A percentile compares a stretch with the other conserved stretches of the same genome.
These are phyloP conservation scores for Malbranchea zuffiana DNA, from an alignment of 2,329 filamentous ascomycete genomes.

Conservation along the genomic window DNA sequence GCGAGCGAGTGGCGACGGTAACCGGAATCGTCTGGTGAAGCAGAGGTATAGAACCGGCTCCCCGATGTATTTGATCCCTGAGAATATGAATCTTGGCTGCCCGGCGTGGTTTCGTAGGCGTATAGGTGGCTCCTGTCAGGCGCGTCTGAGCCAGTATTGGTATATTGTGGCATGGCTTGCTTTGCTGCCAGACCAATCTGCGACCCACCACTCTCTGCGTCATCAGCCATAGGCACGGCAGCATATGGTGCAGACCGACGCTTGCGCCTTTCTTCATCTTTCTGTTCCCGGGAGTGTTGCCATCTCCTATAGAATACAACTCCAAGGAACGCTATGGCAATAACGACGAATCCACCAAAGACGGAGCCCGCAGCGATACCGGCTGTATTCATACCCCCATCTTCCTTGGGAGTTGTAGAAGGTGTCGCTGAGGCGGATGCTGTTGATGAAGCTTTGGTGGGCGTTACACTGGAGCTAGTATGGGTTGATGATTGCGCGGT, in stretches of 20 bases:
- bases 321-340: constrained; percentile 12
- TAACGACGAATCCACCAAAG: constrained; percentile 13
- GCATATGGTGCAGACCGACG: constrained; percentile 4
- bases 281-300: constrained; percentile 9
- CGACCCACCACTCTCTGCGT: too few relatives aligned
- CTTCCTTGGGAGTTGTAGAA: constrained; percentile 3
- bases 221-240: constrained; percentile 5
- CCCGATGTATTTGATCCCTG: constrained; percentile 1
- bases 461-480: background rate
- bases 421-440: constrained; percentile 6
- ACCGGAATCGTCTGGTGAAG: background rate
- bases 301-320: constrained; percentile 13
- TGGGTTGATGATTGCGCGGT: background rate
- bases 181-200: too few relatives aligned
- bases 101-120: too few relatives aligned
- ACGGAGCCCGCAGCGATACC: constrained; percentile 14
- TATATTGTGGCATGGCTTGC: too few relatives aligned
- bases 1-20: background rate
- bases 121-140: too few relatives aligned
- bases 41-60: constrained; percentile 9
- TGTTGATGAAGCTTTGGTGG: background rate
- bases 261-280: constrained; percentile 4
- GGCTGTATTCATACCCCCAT: constrained; percentile 5
- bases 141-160: too few relatives aligned
- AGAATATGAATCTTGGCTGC: too few relatives aligned